Evolutionary conservation across 768 basidiomycete species (phyloP), one percentile per base, ranked within the genome.

Genomic region (Tulasnella sp.): DNA sequence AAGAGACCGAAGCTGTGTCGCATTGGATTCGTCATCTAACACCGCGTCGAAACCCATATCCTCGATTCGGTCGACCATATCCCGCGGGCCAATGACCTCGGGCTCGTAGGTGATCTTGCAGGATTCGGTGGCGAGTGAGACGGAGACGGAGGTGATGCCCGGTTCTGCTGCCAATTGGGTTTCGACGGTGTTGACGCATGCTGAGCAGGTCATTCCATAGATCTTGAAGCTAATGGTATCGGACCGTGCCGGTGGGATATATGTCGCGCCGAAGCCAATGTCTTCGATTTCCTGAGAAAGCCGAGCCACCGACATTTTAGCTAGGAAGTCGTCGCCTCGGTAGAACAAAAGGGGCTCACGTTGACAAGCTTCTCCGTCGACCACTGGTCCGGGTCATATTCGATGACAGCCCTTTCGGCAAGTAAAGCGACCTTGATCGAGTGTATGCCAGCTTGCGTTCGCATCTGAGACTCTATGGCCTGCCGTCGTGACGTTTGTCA

Each of bases 381-480:
- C 98, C 98, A 99, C n/a, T 86, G 83, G 0, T 86, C 83, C 1
- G 94, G 91, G 82, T 99, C 96, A 83, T 93, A 99, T 84, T 97
- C 96, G 81, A 99, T 87, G 71, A 95, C 89, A 4, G 92, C 97
- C 19, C 97, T 92, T 85, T 99, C 97, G 18, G 98, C 95, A 36
- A 99, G 89, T n/a, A 99, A 89, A 34, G 97, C 97, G n/a, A 99
- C 96, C 84, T 96, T 95, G 80, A 98, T 86, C 16, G 92, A 94
- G 80, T 91, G 86, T 75, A 99, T 96, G n/a, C 98, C 98, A n/a
- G 91, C 86, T 84, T 97, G 94, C 24, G 87, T 88, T 83, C 92
- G 88, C 31, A 97, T 89, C 88, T 93, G 93, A 56, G 92, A 90
- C 84, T 97, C 96, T 79, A 97, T 96, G 19, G 93, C 90, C 92